phyloP scores from a whole-genome alignment of 1,139 yeast genomes.

The Meyerozyma guilliermondii region DNA sequence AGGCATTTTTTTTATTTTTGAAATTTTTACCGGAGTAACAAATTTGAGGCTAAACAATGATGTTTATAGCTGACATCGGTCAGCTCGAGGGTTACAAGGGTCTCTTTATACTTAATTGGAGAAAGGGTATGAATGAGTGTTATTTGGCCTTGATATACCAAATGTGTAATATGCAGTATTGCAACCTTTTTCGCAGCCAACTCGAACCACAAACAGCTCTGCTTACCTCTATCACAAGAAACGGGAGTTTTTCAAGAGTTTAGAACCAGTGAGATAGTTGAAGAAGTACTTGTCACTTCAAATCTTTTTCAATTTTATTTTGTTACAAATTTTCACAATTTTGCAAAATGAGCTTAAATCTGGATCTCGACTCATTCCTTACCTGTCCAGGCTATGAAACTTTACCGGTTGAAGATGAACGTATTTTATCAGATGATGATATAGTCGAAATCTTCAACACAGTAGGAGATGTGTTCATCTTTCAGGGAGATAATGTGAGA shows the following conservation, averaged over 20 bases:
- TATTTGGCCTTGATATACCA: background rate
- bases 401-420: background rate
- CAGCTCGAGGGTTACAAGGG: too few relatives aligned
- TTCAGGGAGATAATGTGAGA: conserved; percentile 8
- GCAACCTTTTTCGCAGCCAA: background rate
- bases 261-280: too few relatives aligned
- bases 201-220: background rate
- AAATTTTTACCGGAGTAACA: too few relatives aligned
- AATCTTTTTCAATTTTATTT: background rate
- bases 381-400: background rate
- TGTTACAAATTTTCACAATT: background rate
- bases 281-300: too few relatives aligned
- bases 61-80: too few relatives aligned
- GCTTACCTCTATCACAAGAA: background rate
- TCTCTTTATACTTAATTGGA: too few relatives aligned
- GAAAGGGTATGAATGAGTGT: too few relatives aligned
- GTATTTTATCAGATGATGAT: background rate
- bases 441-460: conserved; percentile 1
- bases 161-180: background rate
- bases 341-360: background rate
- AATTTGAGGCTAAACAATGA: too few relatives aligned
- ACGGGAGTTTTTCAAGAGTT: too few relatives aligned
- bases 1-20: conserved; percentile 42
- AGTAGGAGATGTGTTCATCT: background rate
- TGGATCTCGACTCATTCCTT: background rate